phyloP scores from a whole-genome alignment of 257 asterid species.

The Forsythia viridissima region DNA sequence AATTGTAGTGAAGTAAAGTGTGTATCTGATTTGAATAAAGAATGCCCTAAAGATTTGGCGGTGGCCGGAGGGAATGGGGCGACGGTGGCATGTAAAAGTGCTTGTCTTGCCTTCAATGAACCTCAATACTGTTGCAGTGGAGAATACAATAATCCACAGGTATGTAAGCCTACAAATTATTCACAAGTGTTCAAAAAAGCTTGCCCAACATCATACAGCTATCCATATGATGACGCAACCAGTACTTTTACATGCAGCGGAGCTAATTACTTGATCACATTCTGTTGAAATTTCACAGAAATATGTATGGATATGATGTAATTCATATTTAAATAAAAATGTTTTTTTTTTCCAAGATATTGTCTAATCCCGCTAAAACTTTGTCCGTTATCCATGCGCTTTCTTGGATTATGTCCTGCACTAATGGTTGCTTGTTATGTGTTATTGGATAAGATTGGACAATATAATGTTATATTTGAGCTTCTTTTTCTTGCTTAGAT shows the following conservation, averaged over 20 bases:
- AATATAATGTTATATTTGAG: no score
- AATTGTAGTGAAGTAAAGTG: conserved; percentile 49
- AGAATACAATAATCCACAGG: conserved; percentile 42
- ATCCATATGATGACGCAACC: conserved; percentile 60
- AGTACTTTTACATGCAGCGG: conserved; percentile 64
- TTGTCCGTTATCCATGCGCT: no score
- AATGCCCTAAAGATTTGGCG: conserved; percentile 49
- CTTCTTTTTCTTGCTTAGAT: no score
- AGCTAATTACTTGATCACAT: conserved; percentile 42
- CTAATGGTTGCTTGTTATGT: no score
- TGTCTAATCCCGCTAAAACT: no score
- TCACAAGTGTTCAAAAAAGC: conserved; percentile 55
- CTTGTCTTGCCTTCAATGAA: conserved; percentile 52
- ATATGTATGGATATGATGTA: no score
- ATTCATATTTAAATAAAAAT: no score
- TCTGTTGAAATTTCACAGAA: conserved; percentile 25
- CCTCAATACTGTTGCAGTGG: conserved; percentile 66
- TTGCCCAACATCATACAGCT: conserved; percentile 65
- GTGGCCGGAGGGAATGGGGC: conserved; percentile 26
- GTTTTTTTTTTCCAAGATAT: no score
- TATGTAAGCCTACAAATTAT: conserved; percentile 53
- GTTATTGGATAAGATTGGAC: no score
- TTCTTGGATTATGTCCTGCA: no score
- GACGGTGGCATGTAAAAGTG: conserved; percentile 58
- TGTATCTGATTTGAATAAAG: conserved; percentile 37